Evolutionary conservation across 345 rosid species (phyloP).

Genomic region (Arabidopsis thaliana): TAIR10.1 NC_003070.9:9940501-9941000

Average conservation of each 20-base stretch:
- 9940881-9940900: conserved; percentile 75
- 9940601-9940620: conserved; percentile 83
- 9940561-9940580: conserved; percentile 61
- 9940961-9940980: conserved; percentile 66
- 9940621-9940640: conserved; percentile 86
- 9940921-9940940: conserved; percentile 69
- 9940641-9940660: conserved; percentile 85
- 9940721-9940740: conserved; percentile 98
- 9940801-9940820: conserved; percentile 60
- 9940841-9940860: conserved; percentile 80
- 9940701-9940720: conserved; percentile 67
- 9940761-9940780: conserved; percentile 90
- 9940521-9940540: conserved; percentile 75
- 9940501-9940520: conserved; percentile 89
- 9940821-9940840: conserved; percentile 74
- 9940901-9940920: conserved; percentile 99
- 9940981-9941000: conserved; percentile 63
- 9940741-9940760: conserved; percentile 91
- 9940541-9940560: conserved; percentile 80
- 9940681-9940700: conserved; percentile 81
- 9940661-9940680: conserved; percentile 79
- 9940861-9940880: conserved; percentile 68
- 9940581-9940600: conserved; percentile 73
- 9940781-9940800: conserved; percentile 74
- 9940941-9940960: conserved; percentile 61